Percentiles rank a stretch among this genome's conserved stretches.
Conservation (phyloP, 2,329 filamentous ascomycete species). For the Fusarium sp. region DNA sequence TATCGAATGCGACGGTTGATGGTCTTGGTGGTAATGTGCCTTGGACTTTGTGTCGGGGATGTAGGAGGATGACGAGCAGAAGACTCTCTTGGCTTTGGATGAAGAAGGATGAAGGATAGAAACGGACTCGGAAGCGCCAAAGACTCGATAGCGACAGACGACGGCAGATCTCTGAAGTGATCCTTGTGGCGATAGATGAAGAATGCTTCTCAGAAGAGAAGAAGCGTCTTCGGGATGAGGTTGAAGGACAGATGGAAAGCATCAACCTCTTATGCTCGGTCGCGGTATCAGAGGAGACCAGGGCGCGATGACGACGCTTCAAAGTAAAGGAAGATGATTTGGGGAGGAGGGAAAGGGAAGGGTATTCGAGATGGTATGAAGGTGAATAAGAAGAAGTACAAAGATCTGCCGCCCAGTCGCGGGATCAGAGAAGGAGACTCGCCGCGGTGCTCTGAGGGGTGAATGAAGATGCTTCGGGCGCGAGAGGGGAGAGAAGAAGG, state of each 20-base stretch:
- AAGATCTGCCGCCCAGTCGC: not conserved
- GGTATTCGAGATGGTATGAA: not conserved
- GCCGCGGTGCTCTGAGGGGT: not conserved
- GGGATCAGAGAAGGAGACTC: not conserved
- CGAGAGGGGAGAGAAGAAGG: not conserved
- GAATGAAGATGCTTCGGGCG: not conserved
- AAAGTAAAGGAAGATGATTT: not conserved
- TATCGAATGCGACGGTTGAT: not conserved
- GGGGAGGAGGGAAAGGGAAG: not conserved
- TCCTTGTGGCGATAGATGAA: not conserved
- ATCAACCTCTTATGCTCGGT: not conserved
- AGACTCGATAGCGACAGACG: not conserved
- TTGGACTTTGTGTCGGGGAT: not conserved
- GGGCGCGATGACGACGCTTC: not conserved
- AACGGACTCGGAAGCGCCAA: not conserved
- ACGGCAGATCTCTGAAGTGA: not conserved
- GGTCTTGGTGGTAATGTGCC: not conserved
- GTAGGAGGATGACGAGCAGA: not conserved
- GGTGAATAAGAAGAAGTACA: not conserved
- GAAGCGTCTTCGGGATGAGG: not conserved
- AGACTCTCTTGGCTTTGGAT: not conserved
- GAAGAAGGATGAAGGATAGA: not conserved
- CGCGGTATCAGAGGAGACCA: not conserved
- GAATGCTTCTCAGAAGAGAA: not conserved
- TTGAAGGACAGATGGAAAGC: not conserved